phyloP scores from a whole-genome alignment of 176 grass and related monocot genomes.

The Aegilops tauschii region DNA sequence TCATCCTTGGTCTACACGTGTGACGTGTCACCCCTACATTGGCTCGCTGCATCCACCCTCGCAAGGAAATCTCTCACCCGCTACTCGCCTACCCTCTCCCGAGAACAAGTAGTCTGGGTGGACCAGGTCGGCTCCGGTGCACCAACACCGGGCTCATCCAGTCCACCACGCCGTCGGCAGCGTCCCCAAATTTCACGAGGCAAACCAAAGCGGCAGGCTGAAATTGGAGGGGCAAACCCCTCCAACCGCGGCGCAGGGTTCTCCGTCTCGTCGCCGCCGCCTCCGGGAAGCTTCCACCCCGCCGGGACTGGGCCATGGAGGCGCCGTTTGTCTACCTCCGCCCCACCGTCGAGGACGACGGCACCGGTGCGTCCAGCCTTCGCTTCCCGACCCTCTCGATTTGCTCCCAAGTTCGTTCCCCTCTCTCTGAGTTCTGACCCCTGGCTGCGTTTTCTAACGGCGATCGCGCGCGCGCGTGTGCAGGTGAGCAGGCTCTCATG shows the following conservation, averaged over 20 bases:
- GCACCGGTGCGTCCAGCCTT: background rate
- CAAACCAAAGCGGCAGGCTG: background rate
- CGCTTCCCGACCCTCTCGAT: background rate
- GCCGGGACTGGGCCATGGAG: background rate
- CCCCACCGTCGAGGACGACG: background rate
- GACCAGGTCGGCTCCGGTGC: background rate
- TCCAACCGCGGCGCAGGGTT: background rate
- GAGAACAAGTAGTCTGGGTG: background rate
- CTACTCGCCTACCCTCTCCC: background rate
- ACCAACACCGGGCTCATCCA: background rate
- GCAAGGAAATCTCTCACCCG: background rate
- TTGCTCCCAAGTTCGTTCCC: background rate
- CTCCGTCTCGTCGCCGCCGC: background rate
- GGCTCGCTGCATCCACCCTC: background rate
- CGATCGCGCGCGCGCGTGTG: background rate
- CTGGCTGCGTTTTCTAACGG: background rate
- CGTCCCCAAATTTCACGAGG: background rate
- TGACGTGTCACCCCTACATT: background rate
- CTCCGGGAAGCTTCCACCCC: background rate
- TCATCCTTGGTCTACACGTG: conserved; percentile 1
- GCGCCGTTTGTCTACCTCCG: background rate
- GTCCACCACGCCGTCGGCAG: background rate
- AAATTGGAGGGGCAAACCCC: background rate
- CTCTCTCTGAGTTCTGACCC: background rate
- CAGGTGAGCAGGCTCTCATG: background rate